Percentiles rank a stretch among this genome's conserved stretches.
Evolutionary conservation across 23 red algal genomes (phyloP).

Genomic region (Gracilaria vermiculophylla): DNA sequence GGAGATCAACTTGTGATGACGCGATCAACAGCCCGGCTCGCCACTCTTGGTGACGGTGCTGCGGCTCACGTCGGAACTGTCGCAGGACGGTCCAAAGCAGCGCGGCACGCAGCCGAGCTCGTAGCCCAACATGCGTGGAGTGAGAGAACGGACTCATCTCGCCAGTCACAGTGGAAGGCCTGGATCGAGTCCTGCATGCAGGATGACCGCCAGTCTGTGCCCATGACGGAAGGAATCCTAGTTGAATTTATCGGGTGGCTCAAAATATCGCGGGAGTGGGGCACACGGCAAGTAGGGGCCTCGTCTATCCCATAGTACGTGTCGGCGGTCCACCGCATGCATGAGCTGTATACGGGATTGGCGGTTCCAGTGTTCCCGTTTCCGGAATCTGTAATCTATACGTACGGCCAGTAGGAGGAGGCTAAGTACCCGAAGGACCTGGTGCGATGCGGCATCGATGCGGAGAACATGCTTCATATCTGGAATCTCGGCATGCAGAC

Average conservation of each 20-base stretch:
- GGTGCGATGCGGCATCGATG: background rate
- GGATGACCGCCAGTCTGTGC: background rate
- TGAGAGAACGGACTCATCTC: background rate
- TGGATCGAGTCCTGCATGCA: background rate
- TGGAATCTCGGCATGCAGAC: too few relatives aligned
- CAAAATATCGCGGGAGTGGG: background rate
- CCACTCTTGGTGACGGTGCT: too few relatives aligned
- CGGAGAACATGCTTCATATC: background rate
- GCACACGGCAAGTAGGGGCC: background rate
- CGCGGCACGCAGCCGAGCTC: background rate
- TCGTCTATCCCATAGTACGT: background rate
- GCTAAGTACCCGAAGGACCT: background rate
- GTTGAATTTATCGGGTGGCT: conserved; percentile 6
- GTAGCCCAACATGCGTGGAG: background rate
- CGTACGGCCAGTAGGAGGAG: background rate
- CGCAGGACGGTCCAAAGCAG: background rate
- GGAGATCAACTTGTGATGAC: too few relatives aligned
- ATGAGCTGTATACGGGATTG: background rate
- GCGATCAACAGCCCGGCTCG: too few relatives aligned
- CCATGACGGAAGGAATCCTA: conserved; percentile 1
- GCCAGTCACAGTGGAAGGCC: background rate
- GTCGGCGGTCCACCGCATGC: background rate
- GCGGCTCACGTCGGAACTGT: background rate
- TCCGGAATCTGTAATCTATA: background rate
- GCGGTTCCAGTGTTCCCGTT: background rate